These are phyloP conservation scores for Apiospora rasikravindrae DNA, from an alignment of 2,329 filamentous ascomycete species.

Conservation along the genomic window DNA sequence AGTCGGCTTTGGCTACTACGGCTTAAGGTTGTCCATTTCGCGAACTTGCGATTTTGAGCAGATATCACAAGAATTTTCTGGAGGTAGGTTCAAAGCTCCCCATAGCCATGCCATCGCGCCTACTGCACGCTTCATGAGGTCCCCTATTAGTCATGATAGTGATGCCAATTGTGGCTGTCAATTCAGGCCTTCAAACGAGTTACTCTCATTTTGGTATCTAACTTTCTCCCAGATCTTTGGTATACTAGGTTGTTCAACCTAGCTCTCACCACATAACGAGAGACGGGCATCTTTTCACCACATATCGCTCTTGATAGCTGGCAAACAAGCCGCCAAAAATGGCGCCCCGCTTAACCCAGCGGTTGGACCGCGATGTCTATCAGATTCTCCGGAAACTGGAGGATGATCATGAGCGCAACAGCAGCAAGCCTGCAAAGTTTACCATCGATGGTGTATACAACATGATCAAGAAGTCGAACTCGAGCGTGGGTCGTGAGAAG, in stretches of 20 bases:
- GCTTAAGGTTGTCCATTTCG: not conserved
- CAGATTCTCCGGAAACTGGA: constrained; percentile 79
- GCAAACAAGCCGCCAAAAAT: not conserved
- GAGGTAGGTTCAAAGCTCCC: not conserved
- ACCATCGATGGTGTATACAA: constrained; percentile 73
- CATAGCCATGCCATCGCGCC: not conserved
- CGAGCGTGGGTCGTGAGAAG: constrained; percentile 80
- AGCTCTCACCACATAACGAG: not conserved
- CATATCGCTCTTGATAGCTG: not conserved
- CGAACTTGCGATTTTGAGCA: not conserved
- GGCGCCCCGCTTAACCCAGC: constrained; percentile 34
- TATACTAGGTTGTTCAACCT: not conserved
- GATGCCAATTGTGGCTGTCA: not conserved
- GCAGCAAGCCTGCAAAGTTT: constrained; percentile 49
- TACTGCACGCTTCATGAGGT: not conserved
- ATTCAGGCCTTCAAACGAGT: not conserved
- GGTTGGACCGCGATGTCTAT: constrained; percentile 75
- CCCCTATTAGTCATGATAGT: not conserved
- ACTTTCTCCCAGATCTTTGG: not conserved
- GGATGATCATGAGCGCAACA: constrained; percentile 57
- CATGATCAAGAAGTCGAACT: constrained; percentile 83
- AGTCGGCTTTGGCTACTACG: not conserved
- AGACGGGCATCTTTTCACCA: not conserved
- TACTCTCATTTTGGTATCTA: not conserved
- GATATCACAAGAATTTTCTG: not conserved